Evolutionary conservation across 2,329 filamentous ascomycete species (phyloP).

Genomic region (Atkinsonella texensis): DNA sequence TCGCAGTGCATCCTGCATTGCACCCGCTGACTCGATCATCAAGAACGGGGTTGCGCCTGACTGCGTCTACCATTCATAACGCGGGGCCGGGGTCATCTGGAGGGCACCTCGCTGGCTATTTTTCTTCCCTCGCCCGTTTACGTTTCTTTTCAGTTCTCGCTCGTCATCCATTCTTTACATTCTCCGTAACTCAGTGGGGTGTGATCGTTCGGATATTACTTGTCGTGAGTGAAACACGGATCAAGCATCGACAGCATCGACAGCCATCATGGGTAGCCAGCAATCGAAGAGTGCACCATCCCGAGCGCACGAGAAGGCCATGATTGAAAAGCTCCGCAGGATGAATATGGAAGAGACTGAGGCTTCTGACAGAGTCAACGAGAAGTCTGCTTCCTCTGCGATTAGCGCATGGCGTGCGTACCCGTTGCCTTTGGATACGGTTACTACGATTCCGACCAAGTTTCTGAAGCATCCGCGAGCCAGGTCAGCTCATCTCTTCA

Average conservation of each 20-base stretch:
- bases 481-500: conserved; percentile 30
- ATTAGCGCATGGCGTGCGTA: conserved; percentile 21
- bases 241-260: neutral
- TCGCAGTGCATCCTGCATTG: too few species aligned
- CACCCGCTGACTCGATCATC: neutral
- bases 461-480: conserved; percentile 54
- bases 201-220: too few species aligned
- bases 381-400: conserved; percentile 12
- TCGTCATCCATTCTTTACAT: neutral
- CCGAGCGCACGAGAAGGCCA: conserved; percentile 28
- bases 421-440: conserved; percentile 37
- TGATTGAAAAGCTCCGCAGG: conserved; percentile 30
- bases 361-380: conserved; percentile 24
- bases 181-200: too few species aligned
- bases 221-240: too few species aligned
- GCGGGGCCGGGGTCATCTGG: neutral
- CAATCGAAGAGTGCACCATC: conserved; percentile 26
- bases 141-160: neutral
- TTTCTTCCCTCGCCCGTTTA: neutral
- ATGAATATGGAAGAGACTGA: conserved; percentile 38
- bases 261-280: conserved; percentile 29
- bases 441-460: conserved; percentile 47
- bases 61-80: neutral
- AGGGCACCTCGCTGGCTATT: neutral
- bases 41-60: neutral